Conservation (phyloP, 108 stramenopile species). For the Pelagomonas calceolata region DNA sequence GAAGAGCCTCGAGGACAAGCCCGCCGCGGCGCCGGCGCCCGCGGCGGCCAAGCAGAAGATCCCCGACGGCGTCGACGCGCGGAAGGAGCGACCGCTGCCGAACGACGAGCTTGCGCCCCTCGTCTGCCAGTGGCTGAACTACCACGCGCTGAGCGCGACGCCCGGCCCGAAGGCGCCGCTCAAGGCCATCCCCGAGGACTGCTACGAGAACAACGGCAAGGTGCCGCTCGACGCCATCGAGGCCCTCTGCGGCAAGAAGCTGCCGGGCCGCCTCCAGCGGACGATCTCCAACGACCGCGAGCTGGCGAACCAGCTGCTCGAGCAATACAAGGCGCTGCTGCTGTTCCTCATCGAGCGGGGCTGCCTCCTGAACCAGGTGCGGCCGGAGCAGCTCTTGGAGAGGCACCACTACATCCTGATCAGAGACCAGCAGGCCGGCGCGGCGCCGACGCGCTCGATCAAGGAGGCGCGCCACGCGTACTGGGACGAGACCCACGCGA, state of each 20-base stretch:
- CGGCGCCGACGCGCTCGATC: too few relatives aligned
- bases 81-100: not conserved
- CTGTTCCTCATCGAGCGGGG: slow-evolving; percentile 10
- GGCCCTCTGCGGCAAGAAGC: slow-evolving; percentile 28
- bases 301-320: slow-evolving; percentile 10
- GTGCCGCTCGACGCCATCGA: slow-evolving; percentile 35
- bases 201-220: slow-evolving; percentile 22
- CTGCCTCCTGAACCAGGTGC: slow-evolving; percentile 6
- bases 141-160: not conserved
- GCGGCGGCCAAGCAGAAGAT: not conserved
- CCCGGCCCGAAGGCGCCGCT: slow-evolving; percentile 14
- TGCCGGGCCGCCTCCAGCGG: slow-evolving; percentile 26
- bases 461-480: not conserved
- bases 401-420: slow-evolving; percentile 7
- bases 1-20: slow-evolving; percentile 7
- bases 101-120: slow-evolving; percentile 21
- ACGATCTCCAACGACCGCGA: slow-evolving; percentile 4
- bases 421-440: slow-evolving; percentile 2
- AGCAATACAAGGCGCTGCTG: slow-evolving; percentile 19
- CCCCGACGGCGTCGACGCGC: slow-evolving; percentile 5
- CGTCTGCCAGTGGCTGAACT: slow-evolving; percentile 34
- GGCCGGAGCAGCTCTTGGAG: slow-evolving; percentile 8
- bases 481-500: not conserved
- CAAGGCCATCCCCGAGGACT: slow-evolving; percentile 10
- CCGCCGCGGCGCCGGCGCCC: slow-evolving; percentile 4